Conservation (phyloP, 2,329 filamentous ascomycete species). For the Chrysoporthe puriensis region DNA sequence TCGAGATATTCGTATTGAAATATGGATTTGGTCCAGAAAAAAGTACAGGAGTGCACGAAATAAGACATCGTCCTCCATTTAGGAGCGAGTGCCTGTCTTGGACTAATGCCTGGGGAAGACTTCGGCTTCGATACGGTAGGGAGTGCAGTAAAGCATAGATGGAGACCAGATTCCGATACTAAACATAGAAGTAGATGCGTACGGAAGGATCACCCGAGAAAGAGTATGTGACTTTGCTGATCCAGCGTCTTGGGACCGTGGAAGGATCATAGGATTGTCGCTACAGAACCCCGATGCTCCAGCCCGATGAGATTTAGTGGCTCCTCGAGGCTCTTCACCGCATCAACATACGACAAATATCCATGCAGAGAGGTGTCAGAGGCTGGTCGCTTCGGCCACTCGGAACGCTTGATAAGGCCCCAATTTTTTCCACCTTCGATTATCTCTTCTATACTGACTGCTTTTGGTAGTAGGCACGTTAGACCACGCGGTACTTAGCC, state of each 20-base stretch:
- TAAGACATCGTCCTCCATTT: not conserved
- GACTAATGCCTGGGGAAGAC: not conserved
- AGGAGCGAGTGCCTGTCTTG: not conserved
- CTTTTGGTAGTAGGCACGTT: not conserved
- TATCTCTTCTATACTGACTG: not conserved
- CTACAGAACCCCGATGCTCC: not conserved
- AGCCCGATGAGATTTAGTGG: not conserved
- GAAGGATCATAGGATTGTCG: not conserved
- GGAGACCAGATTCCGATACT: not conserved
- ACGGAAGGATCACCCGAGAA: constrained; percentile 11
- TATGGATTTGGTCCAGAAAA: not conserved
- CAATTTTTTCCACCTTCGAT: not conserved
- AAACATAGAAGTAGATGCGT: constrained; percentile 5
- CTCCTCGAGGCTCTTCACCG: constrained; percentile 4
- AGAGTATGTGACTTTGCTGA: not conserved
- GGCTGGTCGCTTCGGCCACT: not conserved
- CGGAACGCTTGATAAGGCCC: not conserved
- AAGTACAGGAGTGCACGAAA: not conserved
- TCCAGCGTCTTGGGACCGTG: constrained; percentile 10
- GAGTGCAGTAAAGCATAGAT: not conserved
- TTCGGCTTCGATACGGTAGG: not conserved
- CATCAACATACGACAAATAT: not conserved
- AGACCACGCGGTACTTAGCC: not conserved
- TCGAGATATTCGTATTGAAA: not conserved
- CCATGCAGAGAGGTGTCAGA: not conserved